phyloP scores from a whole-genome alignment of 176 grass and related monocot species.

The Eragrostis curvula region DNA sequence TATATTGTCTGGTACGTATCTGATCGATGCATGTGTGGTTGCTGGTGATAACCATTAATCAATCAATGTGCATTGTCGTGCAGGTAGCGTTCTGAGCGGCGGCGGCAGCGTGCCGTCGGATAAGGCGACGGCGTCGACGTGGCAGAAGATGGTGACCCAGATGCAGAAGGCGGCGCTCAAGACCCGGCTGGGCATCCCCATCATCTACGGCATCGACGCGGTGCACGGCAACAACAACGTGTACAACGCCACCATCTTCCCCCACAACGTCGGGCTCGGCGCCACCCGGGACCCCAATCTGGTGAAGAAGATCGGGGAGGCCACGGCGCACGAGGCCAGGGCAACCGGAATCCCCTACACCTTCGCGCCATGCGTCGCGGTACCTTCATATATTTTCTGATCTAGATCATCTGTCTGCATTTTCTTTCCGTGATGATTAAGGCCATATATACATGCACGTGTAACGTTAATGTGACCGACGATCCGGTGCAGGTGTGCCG shows the following conservation, averaged over 20 bases:
- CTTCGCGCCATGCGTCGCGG: conserved; percentile 89
- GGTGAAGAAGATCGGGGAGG: conserved; percentile 71
- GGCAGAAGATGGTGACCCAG: conserved; percentile 57
- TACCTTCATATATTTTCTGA: neutral
- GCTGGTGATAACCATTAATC: neutral
- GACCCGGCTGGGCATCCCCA: conserved; percentile 86
- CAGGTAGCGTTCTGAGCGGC: conserved; percentile 91
- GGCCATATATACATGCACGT: too few species aligned
- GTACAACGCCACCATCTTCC: conserved; percentile 88
- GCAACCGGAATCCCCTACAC: conserved; percentile 86
- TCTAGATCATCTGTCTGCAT: too few species aligned
- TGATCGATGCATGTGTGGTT: too few species aligned
- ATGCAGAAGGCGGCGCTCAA: conserved; percentile 87
- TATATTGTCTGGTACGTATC: too few species aligned
- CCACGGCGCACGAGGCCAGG: conserved; percentile 75
- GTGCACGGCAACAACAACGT: conserved; percentile 89
- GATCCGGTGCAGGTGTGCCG: conserved; percentile 61
- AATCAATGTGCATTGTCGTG: neutral
- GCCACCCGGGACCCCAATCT: conserved; percentile 71
- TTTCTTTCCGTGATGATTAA: too few species aligned
- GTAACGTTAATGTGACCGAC: too few species aligned
- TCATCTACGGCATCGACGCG: conserved; percentile 91
- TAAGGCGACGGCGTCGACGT: conserved; percentile 55
- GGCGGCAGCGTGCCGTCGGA: conserved; percentile 71
- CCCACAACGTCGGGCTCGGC: conserved; percentile 88